Conservation (phyloP, 2,329 filamentous ascomycete genomes). For the Ophiocordyceps camponoti-leonardi region DNA sequence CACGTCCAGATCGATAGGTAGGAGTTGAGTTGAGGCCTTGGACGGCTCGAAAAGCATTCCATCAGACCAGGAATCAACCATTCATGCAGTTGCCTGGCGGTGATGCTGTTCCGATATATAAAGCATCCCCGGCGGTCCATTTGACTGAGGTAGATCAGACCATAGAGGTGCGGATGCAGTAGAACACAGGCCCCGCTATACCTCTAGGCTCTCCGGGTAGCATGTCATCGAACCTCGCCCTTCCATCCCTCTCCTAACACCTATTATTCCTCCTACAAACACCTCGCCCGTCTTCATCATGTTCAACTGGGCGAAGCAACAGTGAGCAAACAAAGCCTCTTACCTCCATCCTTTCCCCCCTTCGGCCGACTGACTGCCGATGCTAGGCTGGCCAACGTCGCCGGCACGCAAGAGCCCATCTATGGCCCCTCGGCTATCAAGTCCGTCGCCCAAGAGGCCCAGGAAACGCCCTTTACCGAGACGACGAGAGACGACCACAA, state of each 20-base stretch:
- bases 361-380: constrained; percentile 1
- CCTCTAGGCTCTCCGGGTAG: neutral
- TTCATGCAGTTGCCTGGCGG: too few relatives aligned
- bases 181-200: neutral
- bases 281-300: constrained; percentile 29
- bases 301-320: constrained; percentile 92
- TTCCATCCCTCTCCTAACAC: neutral
- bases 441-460: constrained; percentile 67
- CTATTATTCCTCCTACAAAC: neutral
- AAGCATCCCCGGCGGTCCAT: too few relatives aligned
- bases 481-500: constrained; percentile 60
- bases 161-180: too few relatives aligned
- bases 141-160: too few relatives aligned
- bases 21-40: too few relatives aligned
- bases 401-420: constrained; percentile 89
- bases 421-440: constrained; percentile 81
- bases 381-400: constrained; percentile 54
- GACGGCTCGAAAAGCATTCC: too few relatives aligned
- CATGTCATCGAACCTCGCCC: neutral
- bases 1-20: too few relatives aligned
- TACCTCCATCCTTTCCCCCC: constrained; percentile 1
- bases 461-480: constrained; percentile 65
- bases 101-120: too few relatives aligned
- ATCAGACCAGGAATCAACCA: too few relatives aligned
- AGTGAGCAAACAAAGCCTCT: constrained; percentile 35